Conservation (phyloP, 306 rosid genomes). For the Medicago lupulina region DNA sequence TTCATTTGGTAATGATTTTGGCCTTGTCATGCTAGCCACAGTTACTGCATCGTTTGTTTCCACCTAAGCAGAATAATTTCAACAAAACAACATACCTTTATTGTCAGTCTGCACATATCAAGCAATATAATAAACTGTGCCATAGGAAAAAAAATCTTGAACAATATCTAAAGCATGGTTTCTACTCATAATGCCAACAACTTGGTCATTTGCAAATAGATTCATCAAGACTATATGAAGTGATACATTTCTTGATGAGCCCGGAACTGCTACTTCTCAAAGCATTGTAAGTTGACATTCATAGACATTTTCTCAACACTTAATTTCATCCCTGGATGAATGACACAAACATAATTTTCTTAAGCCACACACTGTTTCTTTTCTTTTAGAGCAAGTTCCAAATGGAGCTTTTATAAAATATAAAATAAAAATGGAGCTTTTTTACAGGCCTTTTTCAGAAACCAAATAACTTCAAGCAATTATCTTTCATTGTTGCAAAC, state of each 20-base stretch:
- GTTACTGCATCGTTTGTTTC: slow-evolving; percentile 93
- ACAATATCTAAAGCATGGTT: neutral
- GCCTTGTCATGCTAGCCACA: slow-evolving; percentile 86
- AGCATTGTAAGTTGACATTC: slow-evolving; percentile 30
- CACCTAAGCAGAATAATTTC: slow-evolving; percentile 57
- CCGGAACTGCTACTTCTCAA: slow-evolving; percentile 14
- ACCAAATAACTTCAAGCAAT: slow-evolving; percentile 28
- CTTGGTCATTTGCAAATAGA: neutral
- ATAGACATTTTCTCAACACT: slow-evolving; percentile 14
- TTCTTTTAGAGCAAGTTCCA: slow-evolving; percentile 24
- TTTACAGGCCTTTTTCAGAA: slow-evolving; percentile 10
- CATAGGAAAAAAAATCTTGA: slow-evolving; percentile 5
- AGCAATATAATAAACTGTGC: slow-evolving; percentile 18
- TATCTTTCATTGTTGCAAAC: slow-evolving; percentile 30
- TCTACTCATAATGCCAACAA: slow-evolving; percentile 4
- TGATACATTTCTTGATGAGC: slow-evolving; percentile 1
- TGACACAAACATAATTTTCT: slow-evolving; percentile 17
- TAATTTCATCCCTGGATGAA: slow-evolving; percentile 14
- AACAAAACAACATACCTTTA: slow-evolving; percentile 29
- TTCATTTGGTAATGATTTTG: slow-evolving; percentile 81
- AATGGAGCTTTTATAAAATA: neutral
- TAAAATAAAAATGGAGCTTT: neutral
- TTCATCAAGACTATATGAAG: neutral
- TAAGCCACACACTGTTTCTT: neutral
- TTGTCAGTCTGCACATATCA: slow-evolving; percentile 23